phyloP scores from a whole-genome alignment of 192 early-diverging fungal species.

The Dissophora ornata region DNA sequence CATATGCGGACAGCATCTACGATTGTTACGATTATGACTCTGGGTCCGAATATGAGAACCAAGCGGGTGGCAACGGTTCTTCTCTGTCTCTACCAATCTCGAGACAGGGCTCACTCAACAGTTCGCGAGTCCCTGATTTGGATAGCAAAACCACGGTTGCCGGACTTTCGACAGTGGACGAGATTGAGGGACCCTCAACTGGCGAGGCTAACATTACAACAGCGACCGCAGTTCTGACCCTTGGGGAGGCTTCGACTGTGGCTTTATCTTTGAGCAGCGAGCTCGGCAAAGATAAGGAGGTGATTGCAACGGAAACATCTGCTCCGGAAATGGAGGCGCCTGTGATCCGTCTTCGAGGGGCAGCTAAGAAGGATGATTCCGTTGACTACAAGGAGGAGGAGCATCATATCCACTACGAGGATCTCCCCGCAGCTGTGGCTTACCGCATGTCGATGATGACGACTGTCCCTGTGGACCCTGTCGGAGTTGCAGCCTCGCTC shows the following conservation, averaged over 20 bases:
- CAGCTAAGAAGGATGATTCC: not conserved
- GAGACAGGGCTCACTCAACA: slow-evolving; percentile 19
- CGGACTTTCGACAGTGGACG: not conserved
- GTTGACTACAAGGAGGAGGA: slow-evolving; percentile 20
- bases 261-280: slow-evolving; percentile 4
- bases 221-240: not conserved
- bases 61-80: slow-evolving; percentile 4
- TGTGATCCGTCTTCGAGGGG: slow-evolving; percentile 3
- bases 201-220: not conserved
- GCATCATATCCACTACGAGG: slow-evolving; percentile 48
- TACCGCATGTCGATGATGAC: slow-evolving; percentile 54
- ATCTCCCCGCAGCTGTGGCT: slow-evolving; percentile 30
- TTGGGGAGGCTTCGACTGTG: not conserved
- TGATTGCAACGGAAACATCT: too few species aligned
- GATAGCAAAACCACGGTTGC: not conserved
- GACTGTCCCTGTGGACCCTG: slow-evolving; percentile 39
- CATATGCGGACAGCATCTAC: slow-evolving; percentile 52
- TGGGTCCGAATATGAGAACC: slow-evolving; percentile 31
- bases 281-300: not conserved
- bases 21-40: slow-evolving; percentile 54
- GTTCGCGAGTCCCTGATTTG: not conserved
- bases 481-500: slow-evolving; percentile 15
- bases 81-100: not conserved
- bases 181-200: too few species aligned
- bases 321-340: slow-evolving; percentile 16